Evolutionary conservation across 2,329 filamentous ascomycete species (phyloP).

Genomic region (Fusarium sp.): DNA sequence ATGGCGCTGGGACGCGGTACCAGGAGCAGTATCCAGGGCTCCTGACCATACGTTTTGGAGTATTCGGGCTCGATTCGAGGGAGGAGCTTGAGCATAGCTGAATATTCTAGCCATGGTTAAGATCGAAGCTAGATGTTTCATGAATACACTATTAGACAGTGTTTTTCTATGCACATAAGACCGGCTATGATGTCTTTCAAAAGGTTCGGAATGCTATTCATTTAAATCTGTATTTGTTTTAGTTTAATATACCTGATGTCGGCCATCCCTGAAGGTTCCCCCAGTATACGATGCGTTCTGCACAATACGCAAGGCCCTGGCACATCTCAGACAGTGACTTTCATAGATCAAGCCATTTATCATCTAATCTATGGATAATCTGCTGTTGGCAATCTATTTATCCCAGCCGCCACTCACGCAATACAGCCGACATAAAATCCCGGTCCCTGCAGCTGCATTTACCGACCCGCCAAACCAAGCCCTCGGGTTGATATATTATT

Average conservation of each 20-base stretch:
- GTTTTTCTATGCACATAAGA: too few species aligned
- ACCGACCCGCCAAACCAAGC: slow-evolving; percentile 3
- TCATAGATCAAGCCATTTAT: background rate
- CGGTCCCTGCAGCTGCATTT: slow-evolving; percentile 22
- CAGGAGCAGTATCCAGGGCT: too few species aligned
- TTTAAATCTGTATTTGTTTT: too few species aligned
- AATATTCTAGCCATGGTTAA: too few species aligned
- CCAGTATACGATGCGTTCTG: too few species aligned
- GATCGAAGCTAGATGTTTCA: too few species aligned
- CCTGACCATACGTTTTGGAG: background rate
- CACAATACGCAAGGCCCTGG: background rate
- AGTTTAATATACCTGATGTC: too few species aligned
- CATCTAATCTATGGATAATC: background rate
- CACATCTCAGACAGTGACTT: background rate
- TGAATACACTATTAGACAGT: too few species aligned
- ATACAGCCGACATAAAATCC: background rate
- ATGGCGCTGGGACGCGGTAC: background rate
- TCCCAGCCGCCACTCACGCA: slow-evolving; percentile 13
- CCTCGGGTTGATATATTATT: background rate
- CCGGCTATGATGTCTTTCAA: too few species aligned
- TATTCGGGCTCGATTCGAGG: background rate
- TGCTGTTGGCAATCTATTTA: slow-evolving; percentile 7
- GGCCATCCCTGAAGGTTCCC: too few species aligned
- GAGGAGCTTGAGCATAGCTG: background rate
- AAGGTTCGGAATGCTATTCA: too few species aligned